Evolutionary conservation across 1,139 yeast genomes (phyloP), one percentile per base, ranked within the genome.

Genomic region (Candida labiduridarum): DNA sequence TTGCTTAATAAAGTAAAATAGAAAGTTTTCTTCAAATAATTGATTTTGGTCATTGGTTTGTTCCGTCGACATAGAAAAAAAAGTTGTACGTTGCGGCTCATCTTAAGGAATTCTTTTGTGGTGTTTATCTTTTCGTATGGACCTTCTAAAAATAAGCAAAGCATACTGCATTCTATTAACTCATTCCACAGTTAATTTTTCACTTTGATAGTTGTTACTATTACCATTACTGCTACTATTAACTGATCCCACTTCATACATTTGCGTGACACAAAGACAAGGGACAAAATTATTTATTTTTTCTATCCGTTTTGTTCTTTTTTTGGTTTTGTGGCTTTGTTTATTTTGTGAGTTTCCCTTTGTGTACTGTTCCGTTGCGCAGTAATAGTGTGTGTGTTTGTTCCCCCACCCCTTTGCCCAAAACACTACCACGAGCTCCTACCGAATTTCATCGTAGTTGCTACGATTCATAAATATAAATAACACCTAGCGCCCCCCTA

Each of bases 111-210:
- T 36, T 18, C 5, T 5, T 9, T 35, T 35, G 19, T 4, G 19
- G 25, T 36, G 40, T 36, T 36, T 36, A 18, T 36, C 12, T 34
- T 18, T 36, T 36, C 40, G 40, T 36, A 36, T 36, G 40, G 29
- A 12, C 27, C 7, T 36, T 10, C 40, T 36, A 36, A 36, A 36
- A 36, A 36, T 36, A 36, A 36, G 40, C 18, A 36, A 36, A n/a
- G 4, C 10, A 11, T 5, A 6, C 27, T 18, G 25, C 27, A 36
- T 36, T 18, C 40, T 25, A 16, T 36, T 19, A 12, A 12, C 36
- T 19, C 18, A 14, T 12, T 12, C 11, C 4, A 19, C 22, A 19
- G 22, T 19, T 19, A 19, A 19, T 19, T 19, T 19, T 19, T n/a
- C n/a, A 19, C 22, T 19, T 19, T 19, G 22, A 19, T 19, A 19